These are phyloP conservation scores for Xylariaceae sp. DNA, from an alignment of 2,329 filamentous ascomycete species.

Conservation along the genomic window DNA sequence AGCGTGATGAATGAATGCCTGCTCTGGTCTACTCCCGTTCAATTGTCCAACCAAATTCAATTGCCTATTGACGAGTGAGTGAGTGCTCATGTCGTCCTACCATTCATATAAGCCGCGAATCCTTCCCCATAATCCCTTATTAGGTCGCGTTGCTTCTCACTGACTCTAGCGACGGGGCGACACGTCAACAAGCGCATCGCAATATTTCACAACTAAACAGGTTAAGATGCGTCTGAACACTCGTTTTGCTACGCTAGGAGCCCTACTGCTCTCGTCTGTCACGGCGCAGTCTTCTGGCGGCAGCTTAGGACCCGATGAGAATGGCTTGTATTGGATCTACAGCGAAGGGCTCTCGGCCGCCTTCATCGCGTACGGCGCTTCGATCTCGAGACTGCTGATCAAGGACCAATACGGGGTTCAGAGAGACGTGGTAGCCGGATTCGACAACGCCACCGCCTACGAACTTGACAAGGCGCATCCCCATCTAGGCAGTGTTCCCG, in stretches of 20 bases:
- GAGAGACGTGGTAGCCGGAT: slow-evolving; percentile 73
- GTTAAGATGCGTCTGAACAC: slow-evolving; percentile 35
- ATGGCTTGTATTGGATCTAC: slow-evolving; percentile 73
- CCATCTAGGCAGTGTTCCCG: slow-evolving; percentile 73
- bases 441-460: slow-evolving; percentile 77
- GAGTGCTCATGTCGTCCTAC: not conserved
- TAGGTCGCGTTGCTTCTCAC: slow-evolving; percentile 14
- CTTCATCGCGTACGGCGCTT: slow-evolving; percentile 76
- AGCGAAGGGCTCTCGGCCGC: slow-evolving; percentile 67
- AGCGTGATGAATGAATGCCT: slow-evolving; percentile 25
- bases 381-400: slow-evolving; percentile 71
- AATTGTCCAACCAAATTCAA: slow-evolving; percentile 27
- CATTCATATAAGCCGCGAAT: slow-evolving; percentile 28
- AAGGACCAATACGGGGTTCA: slow-evolving; percentile 68
- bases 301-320: slow-evolving; percentile 49
- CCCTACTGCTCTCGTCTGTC: slow-evolving; percentile 37
- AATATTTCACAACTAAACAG: slow-evolving; percentile 12
- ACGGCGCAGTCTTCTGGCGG: slow-evolving; percentile 32
- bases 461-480: slow-evolving; percentile 64
- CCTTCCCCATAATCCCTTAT: slow-evolving; percentile 16
- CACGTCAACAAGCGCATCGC: slow-evolving; percentile 18
- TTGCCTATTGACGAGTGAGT: slow-evolving; percentile 20
- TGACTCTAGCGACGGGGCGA: slow-evolving; percentile 5
- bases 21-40: slow-evolving; percentile 8
- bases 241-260: slow-evolving; percentile 33